phyloP scores from a whole-genome alignment of 1,284 basidiomycete species.

The Serendipita sp. region DNA sequence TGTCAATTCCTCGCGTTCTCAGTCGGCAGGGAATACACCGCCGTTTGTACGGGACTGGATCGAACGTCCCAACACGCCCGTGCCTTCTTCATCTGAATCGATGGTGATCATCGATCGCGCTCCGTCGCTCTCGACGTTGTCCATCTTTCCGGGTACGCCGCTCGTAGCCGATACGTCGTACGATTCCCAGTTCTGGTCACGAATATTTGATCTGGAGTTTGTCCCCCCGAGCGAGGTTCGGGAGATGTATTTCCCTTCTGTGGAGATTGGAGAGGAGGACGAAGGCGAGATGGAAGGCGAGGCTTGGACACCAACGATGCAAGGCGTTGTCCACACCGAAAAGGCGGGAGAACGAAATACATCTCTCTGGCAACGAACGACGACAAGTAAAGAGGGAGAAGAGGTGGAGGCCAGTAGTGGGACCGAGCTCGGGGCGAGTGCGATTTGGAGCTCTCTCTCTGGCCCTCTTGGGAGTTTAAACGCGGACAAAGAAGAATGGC shows the following conservation, averaged over 20 bases:
- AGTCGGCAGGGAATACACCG: background rate
- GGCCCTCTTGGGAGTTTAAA: too few relatives aligned
- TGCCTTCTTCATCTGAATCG: background rate
- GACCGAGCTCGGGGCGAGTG: conserved; percentile 30
- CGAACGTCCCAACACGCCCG: background rate
- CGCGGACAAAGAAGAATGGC: too few relatives aligned
- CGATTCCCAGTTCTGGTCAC: conserved; percentile 2
- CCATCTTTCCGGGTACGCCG: background rate
- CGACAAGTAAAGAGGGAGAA: background rate
- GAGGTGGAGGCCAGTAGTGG: conserved; percentile 26
- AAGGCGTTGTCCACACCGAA: background rate
- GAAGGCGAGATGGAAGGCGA: conserved; percentile 15
- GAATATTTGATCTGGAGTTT: conserved; percentile 1
- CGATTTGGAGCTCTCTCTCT: too few relatives aligned
- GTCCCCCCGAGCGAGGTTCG: background rate
- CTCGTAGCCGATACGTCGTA: background rate
- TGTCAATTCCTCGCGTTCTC: background rate
- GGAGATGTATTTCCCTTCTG: background rate
- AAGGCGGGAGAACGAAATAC: background rate
- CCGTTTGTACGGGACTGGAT: conserved; percentile 2
- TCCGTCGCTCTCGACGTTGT: background rate
- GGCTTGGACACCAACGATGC: background rate
- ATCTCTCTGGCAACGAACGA: background rate
- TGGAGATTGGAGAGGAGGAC: conserved; percentile 30
- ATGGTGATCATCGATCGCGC: background rate